Base-by-base conservation (phyloP, 2,329 filamentous ascomycete species). In the Xylariaceae sp. region DNA sequence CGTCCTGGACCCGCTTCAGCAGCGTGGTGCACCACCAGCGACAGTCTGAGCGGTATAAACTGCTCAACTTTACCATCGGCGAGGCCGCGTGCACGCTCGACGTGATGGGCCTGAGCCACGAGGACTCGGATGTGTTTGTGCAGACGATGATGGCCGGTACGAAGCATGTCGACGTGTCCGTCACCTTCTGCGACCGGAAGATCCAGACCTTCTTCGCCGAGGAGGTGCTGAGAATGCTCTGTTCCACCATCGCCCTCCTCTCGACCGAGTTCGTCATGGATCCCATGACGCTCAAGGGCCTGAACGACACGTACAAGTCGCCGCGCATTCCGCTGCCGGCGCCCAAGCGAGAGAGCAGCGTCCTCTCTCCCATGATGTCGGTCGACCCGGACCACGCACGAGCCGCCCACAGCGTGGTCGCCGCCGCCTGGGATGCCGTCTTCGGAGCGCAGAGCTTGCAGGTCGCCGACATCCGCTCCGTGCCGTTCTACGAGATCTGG, bases 21-120 rank as follows among this genome's bases (percentile, higher is more conserved):
- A 73, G 70, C 3, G 57, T 76, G 2, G 67, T 79, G 2, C 68
- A 76, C 34, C 73, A 78, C 43, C 64, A 69, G 27, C 59, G 62
- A 44, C 59, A 64, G 11, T 62, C 66, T 31, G 64, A 64, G 4
- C 59, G 62, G 5, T 61, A 60, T 3, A 65, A 64, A 6, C 52
- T 57, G 9, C 57, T 59, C 26, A 53, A 56, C 11, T 68, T 74
- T 50, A 65, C 66, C 42, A 63, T 75, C 2, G 69, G 67, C 2
- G 56, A 62, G 12, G 64, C 68, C 2, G 59, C 61, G 0, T 74
- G 72, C 52, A 67, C 63, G 13, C 64, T 74, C 29, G 60, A 54
- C 24, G 54, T 66, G 30, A 45, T 66, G 2, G 67, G 69, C 41
- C 55, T 69, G 2, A 57, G 55, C 9, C 55, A 63, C 1, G 60